A percentile compares a stretch with the other conserved stretches of the same genome.
Conservation (phyloP, 208 protist genomes). For the Crithidia sp. region DNA sequence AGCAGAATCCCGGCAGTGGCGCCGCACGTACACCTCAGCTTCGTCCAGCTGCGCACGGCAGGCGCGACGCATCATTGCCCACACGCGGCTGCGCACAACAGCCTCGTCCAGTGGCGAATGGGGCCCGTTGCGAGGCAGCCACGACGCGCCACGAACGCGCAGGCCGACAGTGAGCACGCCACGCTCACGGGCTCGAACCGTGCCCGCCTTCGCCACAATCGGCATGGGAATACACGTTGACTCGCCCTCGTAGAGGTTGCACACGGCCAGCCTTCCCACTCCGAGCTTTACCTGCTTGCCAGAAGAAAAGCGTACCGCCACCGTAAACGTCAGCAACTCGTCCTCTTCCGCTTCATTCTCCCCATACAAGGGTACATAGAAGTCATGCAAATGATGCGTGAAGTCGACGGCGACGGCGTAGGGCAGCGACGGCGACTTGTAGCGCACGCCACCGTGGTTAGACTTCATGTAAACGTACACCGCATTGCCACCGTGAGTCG, state of each 20-base stretch:
- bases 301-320: constrained; percentile 26
- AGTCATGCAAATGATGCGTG: neutral
- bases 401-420: neutral
- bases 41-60: constrained; percentile 6
- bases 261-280: constrained; percentile 32
- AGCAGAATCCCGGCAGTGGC: constrained; percentile 1
- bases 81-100: constrained; percentile 1
- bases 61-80: neutral
- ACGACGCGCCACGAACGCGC: neutral
- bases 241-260: constrained; percentile 15
- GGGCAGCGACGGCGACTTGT: constrained; percentile 22
- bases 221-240: constrained; percentile 19
- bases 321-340: constrained; percentile 39
- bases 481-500: neutral
- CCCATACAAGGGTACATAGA: neutral
- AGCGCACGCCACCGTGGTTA: neutral
- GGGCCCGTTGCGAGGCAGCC: neutral
- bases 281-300: constrained; percentile 43
- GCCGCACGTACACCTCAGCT: constrained; percentile 8
- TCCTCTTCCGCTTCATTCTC: constrained; percentile 1
- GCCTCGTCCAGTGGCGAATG: neutral
- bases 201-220: constrained; percentile 47
- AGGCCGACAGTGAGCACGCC: constrained; percentile 22
- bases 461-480: constrained; percentile 21
- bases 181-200: constrained; percentile 33